A percentile compares a stretch with the other conserved stretches of the same genome.
Evolutionary conservation across 441 rosid species (phyloP).

Genomic region (Adansonia gregorii): DNA sequence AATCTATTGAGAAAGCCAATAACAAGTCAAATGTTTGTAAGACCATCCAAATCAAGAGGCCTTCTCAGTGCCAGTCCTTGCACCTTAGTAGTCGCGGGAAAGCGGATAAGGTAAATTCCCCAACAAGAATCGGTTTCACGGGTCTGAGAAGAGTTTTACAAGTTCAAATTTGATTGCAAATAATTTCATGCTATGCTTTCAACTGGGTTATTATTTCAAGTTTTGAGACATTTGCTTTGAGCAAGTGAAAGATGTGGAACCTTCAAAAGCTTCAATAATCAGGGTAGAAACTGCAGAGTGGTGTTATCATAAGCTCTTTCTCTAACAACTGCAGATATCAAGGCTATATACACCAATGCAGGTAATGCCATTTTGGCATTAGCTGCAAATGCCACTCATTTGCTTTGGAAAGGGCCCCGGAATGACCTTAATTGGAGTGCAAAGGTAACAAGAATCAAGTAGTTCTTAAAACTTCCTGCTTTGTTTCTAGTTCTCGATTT

Average conservation of each 20-base stretch:
- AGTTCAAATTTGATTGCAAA: not conserved
- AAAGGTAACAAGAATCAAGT: constrained; percentile 38
- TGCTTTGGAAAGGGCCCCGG: constrained; percentile 62
- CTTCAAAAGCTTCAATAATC: not conserved
- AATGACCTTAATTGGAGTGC: constrained; percentile 43
- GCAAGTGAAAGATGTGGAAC: not conserved
- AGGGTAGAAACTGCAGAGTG: not conserved
- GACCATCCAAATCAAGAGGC: constrained; percentile 36
- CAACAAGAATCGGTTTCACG: not conserved
- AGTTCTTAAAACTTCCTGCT: not conserved
- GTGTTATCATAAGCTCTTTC: not conserved
- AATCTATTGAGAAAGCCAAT: constrained; percentile 5
- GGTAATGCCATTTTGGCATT: constrained; percentile 59
- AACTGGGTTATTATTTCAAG: not conserved
- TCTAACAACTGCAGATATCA: constrained; percentile 39
- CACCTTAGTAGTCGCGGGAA: constrained; percentile 40
- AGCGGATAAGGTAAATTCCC: constrained; percentile 44
- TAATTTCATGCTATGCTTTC: not conserved
- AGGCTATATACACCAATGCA: constrained; percentile 55
- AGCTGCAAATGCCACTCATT: constrained; percentile 47
- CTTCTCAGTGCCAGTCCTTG: constrained; percentile 48
- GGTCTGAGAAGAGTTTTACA: not conserved
- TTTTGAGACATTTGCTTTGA: not conserved
- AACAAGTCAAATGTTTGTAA: constrained; percentile 12
- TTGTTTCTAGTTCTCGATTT: not conserved